These are phyloP conservation scores for Grosmannia huntii DNA, from an alignment of 2,329 filamentous ascomycete genomes.

Conservation along the genomic window DNA sequence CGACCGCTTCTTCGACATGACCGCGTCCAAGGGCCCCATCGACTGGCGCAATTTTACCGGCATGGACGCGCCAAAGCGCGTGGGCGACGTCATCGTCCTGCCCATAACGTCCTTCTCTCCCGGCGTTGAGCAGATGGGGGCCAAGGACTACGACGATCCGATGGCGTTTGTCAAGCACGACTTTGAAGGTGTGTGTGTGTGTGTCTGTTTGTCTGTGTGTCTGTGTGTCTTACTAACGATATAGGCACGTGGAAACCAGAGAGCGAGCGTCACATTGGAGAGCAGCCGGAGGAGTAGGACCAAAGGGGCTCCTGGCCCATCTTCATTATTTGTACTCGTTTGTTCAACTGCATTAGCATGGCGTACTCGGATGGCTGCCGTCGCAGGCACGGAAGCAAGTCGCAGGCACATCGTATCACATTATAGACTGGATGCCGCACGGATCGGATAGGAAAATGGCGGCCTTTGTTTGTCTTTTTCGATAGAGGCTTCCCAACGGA, in stretches of 20 bases:
- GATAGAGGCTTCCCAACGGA: too few relatives aligned
- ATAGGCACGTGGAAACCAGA: conserved; percentile 67
- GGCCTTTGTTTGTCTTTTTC: neutral
- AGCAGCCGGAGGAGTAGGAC: conserved; percentile 21
- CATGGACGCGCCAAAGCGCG: conserved; percentile 69
- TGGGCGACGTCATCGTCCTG: conserved; percentile 85
- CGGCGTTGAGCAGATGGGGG: conserved; percentile 85
- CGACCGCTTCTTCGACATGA: conserved; percentile 73
- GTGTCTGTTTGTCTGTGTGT: neutral
- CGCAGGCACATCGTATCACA: neutral
- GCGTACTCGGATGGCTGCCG: neutral
- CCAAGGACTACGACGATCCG: conserved; percentile 75
- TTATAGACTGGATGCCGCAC: neutral
- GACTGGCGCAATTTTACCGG: conserved; percentile 83
- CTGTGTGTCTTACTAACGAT: neutral
- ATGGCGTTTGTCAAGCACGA: conserved; percentile 97
- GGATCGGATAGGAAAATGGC: neutral
- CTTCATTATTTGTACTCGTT: neutral
- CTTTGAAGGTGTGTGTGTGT: conserved; percentile 65
- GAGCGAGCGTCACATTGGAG: conserved; percentile 55
- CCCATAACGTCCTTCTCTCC: conserved; percentile 97
- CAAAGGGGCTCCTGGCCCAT: too few relatives aligned
- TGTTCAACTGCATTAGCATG: conserved; percentile 2
- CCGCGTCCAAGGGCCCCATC: conserved; percentile 55
- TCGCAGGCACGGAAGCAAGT: neutral